Conservation (phyloP, 1,139 yeast genomes). For the Hanseniaspora uvarum region DNA sequence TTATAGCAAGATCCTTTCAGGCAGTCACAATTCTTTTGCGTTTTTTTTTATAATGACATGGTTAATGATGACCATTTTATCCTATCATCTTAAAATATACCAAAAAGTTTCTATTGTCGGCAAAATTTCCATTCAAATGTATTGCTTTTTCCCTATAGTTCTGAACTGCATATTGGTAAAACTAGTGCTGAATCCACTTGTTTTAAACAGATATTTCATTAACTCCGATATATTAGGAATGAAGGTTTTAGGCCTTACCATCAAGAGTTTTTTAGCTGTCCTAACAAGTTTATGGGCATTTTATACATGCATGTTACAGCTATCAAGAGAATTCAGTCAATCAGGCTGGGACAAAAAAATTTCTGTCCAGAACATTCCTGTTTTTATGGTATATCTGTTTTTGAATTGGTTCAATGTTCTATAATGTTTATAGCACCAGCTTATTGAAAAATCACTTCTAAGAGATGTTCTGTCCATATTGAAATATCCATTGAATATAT, state of each 20-base stretch:
- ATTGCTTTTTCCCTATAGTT: slow-evolving; percentile 15
- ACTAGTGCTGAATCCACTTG: slow-evolving; percentile 11
- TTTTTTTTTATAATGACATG: slow-evolving; percentile 14
- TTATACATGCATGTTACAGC: slow-evolving; percentile 10
- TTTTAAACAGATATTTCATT: not conserved
- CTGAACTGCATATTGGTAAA: slow-evolving; percentile 8
- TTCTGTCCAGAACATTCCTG: slow-evolving; percentile 11
- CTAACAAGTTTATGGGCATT: slow-evolving; percentile 13
- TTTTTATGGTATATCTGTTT: slow-evolving; percentile 9
- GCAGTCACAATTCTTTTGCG: slow-evolving; percentile 13
- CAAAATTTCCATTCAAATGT: slow-evolving; percentile 15
- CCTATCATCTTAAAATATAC: slow-evolving; percentile 15
- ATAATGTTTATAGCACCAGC: not conserved
- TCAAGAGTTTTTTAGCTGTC: not conserved
- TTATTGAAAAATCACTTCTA: no score
- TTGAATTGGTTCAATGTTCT: slow-evolving; percentile 16
- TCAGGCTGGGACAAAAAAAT: not conserved
- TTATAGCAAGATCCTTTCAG: slow-evolving; percentile 28
- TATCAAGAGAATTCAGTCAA: not conserved
- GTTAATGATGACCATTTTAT: slow-evolving; percentile 2
- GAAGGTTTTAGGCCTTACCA: slow-evolving; percentile 2
- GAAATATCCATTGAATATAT: no score
- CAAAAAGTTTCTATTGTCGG: slow-evolving; percentile 3
- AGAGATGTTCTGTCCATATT: no score
- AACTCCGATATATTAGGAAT: not conserved